Evolutionary conservation across 2,329 filamentous ascomycete genomes (phyloP).

Genomic region (Aureobasidium leucospermi): DNA sequence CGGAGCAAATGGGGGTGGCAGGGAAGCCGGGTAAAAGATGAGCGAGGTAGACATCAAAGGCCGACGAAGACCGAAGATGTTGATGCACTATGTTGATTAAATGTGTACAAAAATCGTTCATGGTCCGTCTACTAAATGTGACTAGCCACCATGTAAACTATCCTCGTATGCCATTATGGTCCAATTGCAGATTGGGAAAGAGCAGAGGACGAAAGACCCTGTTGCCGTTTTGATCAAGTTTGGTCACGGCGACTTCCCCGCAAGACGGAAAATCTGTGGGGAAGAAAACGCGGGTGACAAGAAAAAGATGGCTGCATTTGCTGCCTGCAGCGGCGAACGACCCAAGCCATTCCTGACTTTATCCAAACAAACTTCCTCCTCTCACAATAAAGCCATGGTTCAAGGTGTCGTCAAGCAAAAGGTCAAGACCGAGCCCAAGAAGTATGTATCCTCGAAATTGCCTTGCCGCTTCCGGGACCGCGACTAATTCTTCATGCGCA

Average conservation of each 20-base stretch:
- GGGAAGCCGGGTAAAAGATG: conserved; percentile 4
- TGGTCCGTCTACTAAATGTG: too few relatives aligned
- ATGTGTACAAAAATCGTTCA: too few relatives aligned
- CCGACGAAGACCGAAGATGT: background rate
- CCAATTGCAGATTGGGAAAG: too few relatives aligned
- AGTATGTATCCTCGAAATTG: background rate
- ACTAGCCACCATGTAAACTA: too few relatives aligned
- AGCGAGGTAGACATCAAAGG: background rate
- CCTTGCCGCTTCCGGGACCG: background rate
- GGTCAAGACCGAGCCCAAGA: conserved; percentile 15
- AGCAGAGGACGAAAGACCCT: background rate
- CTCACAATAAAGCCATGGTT: conserved; percentile 14
- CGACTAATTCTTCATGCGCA: background rate
- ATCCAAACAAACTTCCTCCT: background rate
- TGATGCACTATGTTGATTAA: background rate
- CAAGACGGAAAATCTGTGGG: background rate
- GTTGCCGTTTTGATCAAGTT: background rate
- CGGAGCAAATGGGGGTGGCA: conserved; percentile 1
- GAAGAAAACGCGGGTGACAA: background rate
- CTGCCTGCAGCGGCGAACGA: background rate
- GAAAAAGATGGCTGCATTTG: background rate
- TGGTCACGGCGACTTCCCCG: background rate
- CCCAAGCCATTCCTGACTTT: background rate
- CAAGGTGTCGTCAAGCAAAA: conserved; percentile 16
- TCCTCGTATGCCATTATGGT: too few relatives aligned